phyloP scores from a whole-genome alignment of 1,139 yeast genomes.

The Yamadazyma conglobata region DNA sequence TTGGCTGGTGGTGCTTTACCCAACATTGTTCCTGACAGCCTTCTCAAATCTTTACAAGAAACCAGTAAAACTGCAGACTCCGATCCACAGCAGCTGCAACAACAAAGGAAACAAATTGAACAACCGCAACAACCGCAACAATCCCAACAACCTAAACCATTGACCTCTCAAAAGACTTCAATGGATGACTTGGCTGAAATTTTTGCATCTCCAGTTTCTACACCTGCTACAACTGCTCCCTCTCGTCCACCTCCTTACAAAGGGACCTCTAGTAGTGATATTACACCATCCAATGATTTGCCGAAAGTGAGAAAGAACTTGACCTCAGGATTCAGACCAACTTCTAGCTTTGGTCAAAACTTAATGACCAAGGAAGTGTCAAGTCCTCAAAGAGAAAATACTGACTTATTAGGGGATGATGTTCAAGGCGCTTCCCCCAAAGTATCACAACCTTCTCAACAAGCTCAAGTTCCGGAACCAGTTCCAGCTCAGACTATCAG shows the following conservation, averaged over 20 bases:
- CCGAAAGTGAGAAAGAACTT: constrained; percentile 39
- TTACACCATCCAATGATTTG: constrained; percentile 30
- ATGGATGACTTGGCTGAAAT: constrained; percentile 64
- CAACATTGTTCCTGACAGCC: constrained; percentile 54
- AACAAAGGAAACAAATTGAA: too few species aligned
- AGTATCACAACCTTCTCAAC: constrained; percentile 5
- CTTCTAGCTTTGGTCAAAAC: constrained; percentile 68
- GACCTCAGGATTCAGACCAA: constrained; percentile 48
- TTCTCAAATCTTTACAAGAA: constrained; percentile 33
- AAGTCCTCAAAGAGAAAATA: constrained; percentile 21
- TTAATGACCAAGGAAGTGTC: constrained; percentile 33
- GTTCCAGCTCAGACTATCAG: constrained; percentile 2
- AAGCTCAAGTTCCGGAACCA: constrained; percentile 4
- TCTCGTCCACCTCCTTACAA: constrained; percentile 14
- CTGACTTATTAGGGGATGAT: constrained; percentile 28
- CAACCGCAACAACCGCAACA: constrained; percentile 8
- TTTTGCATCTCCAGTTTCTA: constrained; percentile 37
- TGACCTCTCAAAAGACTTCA: constrained; percentile 43
- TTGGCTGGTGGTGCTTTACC: constrained; percentile 79
- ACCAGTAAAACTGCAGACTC: constrained; percentile 6
- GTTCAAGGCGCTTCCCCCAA: constrained; percentile 8
- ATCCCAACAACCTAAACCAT: constrained; percentile 16
- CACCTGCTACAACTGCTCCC: constrained; percentile 11
- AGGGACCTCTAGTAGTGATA: constrained; percentile 36
- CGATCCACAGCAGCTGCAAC: constrained; percentile 23